phyloP scores from a whole-genome alignment of 441 rosid genomes.

The Erodium texanum region DNA sequence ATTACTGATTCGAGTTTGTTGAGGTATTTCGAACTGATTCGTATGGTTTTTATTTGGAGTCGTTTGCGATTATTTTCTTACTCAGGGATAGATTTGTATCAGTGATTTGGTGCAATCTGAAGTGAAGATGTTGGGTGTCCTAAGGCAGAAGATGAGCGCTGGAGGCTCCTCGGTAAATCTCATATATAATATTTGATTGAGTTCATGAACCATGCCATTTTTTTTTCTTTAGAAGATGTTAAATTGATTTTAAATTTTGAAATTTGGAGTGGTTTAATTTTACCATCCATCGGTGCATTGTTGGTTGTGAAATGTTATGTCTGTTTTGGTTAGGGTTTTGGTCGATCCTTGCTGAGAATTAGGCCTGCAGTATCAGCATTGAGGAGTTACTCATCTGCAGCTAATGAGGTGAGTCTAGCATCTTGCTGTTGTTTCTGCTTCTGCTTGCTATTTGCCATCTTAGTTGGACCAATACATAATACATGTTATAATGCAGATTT shows the following conservation, averaged over 20 bases:
- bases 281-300: not conserved
- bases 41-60: not conserved
- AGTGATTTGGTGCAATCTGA: conserved; percentile 7
- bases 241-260: not conserved
- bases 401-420: conserved; percentile 32
- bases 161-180: conserved; percentile 32
- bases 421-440: not conserved
- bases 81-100: not conserved
- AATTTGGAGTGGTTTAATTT: not conserved
- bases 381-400: conserved; percentile 43
- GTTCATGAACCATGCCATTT: not conserved
- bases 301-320: not conserved
- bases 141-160: conserved; percentile 31
- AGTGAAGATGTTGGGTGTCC: conserved; percentile 41
- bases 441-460: not conserved
- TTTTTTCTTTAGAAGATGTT: not conserved
- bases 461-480: too few relatives aligned
- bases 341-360: conserved; percentile 25
- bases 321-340: conserved; percentile 19
- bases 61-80: not conserved
- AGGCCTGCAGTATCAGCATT: conserved; percentile 24
- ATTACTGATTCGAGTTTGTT: not conserved
- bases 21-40: not conserved
- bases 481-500: too few relatives aligned
- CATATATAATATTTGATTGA: not conserved